Conservation (phyloP, 495 filamentous ascomycete genomes). For the Neurospora intermedia region DNA sequence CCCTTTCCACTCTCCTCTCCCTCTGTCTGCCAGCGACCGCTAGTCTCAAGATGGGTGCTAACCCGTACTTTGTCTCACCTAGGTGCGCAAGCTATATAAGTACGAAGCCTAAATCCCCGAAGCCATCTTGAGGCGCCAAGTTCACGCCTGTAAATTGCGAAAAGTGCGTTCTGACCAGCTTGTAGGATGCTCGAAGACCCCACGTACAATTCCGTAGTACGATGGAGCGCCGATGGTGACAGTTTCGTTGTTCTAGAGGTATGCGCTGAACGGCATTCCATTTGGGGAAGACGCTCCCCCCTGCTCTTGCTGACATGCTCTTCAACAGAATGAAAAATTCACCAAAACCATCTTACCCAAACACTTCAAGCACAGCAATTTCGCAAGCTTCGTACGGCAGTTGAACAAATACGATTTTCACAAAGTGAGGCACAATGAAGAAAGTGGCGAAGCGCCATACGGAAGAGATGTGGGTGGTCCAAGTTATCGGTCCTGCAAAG, state of each 20-base stretch:
- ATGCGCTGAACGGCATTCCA: slow-evolving; percentile 17
- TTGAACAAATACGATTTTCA: slow-evolving; percentile 99
- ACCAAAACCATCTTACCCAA: slow-evolving; percentile 95
- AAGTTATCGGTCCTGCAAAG: neutral
- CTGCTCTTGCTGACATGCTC: slow-evolving; percentile 1
- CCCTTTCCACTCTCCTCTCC: slow-evolving; percentile 1
- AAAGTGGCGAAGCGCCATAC: slow-evolving; percentile 82
- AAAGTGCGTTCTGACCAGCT: slow-evolving; percentile 17
- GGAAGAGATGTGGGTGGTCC: slow-evolving; percentile 65
- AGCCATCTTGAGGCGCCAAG: neutral
- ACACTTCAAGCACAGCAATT: slow-evolving; percentile 99
- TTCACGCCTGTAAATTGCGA: neutral
- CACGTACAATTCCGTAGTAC: slow-evolving; percentile 80
- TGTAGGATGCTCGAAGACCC: slow-evolving; percentile 94
- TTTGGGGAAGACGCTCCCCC: slow-evolving; percentile 1
- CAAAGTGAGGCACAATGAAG: slow-evolving; percentile 96
- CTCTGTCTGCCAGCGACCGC: neutral
- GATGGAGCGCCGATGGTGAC: slow-evolving; percentile 90
- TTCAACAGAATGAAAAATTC: slow-evolving; percentile 83
- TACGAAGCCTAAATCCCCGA: slow-evolving; percentile 34
- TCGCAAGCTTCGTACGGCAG: slow-evolving; percentile 96
- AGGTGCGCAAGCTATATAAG: slow-evolving; percentile 99
- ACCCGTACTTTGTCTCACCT: slow-evolving; percentile 3
- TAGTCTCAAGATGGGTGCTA: slow-evolving; percentile 10
- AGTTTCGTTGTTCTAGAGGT: slow-evolving; percentile 98